phyloP scores from a whole-genome alignment of 2,329 filamentous ascomycete species.

The Ceratocystis alfenasii region DNA sequence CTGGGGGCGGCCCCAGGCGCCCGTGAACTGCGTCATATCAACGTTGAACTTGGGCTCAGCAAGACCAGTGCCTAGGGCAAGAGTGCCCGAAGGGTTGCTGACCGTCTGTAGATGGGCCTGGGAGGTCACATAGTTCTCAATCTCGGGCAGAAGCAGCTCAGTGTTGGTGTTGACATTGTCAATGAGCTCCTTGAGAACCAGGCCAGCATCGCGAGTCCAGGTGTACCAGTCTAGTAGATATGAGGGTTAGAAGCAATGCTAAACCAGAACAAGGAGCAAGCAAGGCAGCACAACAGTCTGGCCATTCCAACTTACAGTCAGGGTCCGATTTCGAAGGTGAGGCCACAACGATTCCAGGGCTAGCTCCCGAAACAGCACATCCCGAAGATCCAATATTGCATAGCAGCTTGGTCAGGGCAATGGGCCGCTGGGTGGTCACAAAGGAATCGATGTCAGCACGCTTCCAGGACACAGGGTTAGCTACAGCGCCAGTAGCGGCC shows the following conservation, averaged over 20 bases:
- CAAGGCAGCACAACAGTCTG: not conserved
- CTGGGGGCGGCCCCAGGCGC: conserved; percentile 63
- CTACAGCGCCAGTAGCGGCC: conserved; percentile 20
- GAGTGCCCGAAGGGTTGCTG: conserved; percentile 54
- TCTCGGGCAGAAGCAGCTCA: conserved; percentile 42
- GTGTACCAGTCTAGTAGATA: conserved; percentile 57
- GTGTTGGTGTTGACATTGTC: conserved; percentile 48
- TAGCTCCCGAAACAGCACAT: conserved; percentile 37
- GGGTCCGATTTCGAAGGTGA: conserved; percentile 43
- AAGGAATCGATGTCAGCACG: conserved; percentile 36
- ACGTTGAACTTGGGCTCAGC: conserved; percentile 65
- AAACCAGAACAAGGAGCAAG: not conserved
- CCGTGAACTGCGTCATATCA: conserved; percentile 51
- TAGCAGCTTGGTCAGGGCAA: conserved; percentile 41
- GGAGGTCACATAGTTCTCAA: conserved; percentile 56
- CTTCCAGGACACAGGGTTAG: conserved; percentile 17
- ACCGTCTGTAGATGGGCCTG: conserved; percentile 56
- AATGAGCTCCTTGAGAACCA: conserved; percentile 56
- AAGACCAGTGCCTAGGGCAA: conserved; percentile 43
- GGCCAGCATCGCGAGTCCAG: conserved; percentile 63
- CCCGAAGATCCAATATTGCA: conserved; percentile 49
- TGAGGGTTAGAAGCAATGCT: not conserved
- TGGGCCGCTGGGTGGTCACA: conserved; percentile 39
- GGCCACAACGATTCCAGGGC: conserved; percentile 44
- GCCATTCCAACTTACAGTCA: conserved; percentile 37